phyloP scores from a whole-genome alignment of 257 asterid species.

The Petrea volubilis region DNA sequence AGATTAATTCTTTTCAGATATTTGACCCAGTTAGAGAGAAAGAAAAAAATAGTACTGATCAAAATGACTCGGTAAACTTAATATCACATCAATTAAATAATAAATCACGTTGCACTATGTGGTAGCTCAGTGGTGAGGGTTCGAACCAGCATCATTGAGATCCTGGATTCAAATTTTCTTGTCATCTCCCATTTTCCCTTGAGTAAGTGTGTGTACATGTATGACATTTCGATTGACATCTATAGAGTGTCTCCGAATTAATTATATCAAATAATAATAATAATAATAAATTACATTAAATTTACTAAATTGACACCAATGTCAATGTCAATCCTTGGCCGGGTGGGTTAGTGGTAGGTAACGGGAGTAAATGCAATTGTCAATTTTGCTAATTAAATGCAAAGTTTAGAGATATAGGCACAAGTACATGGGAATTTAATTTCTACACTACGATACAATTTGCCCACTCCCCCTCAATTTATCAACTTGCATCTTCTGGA shows the following conservation, averaged over 20 bases:
- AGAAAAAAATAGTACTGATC: neutral
- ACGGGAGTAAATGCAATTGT: constrained; percentile 22
- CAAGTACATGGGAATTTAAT: constrained; percentile 15
- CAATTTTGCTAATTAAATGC: constrained; percentile 31
- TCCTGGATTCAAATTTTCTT: too few relatives aligned
- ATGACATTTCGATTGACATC: too few relatives aligned
- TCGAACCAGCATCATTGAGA: too few relatives aligned
- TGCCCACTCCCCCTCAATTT: neutral
- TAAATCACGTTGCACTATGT: too few relatives aligned
- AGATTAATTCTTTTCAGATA: neutral
- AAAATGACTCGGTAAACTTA: neutral
- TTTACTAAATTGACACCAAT: neutral
- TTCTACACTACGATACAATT: neutral
- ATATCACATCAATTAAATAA: neutral
- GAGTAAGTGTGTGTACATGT: too few relatives aligned
- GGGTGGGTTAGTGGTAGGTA: constrained; percentile 33
- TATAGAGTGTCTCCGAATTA: too few relatives aligned
- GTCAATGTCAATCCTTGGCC: constrained; percentile 22
- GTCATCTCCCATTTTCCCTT: too few relatives aligned
- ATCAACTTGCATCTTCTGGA: neutral
- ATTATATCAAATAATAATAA: too few relatives aligned
- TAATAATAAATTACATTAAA: neutral
- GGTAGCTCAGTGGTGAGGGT: too few relatives aligned
- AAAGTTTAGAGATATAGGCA: constrained; percentile 5
- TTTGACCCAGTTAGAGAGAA: neutral